Evolutionary conservation across 352 stramenopile species (phyloP), one percentile per base, ranked within the genome.

Genomic region (Ophiocytium majus): DNA sequence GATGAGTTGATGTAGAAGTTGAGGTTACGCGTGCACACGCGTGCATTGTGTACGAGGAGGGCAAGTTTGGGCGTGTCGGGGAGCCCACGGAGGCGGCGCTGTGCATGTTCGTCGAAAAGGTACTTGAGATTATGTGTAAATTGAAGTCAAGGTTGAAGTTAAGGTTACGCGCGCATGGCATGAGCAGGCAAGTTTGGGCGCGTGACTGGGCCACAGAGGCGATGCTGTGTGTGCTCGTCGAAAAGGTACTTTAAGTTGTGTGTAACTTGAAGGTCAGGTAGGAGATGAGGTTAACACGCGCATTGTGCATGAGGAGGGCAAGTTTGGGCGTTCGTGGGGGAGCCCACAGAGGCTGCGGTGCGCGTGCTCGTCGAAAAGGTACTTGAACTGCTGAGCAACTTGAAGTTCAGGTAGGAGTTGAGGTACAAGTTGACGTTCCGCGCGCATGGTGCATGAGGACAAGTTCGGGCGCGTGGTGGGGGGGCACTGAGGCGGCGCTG

Each of bases 281-380:
- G n/a, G n/a, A n/a, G n/a, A n/a, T n/a, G n/a, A n/a, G n/a, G n/a
- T n/a, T n/a, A n/a, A n/a, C n/a, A 92, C 93, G 37, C 89, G 86
- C 0, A 92, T 95, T 50, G 85, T 91, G 0, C 86, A 89, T 50
- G 71, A 89, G 79, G 43, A 85, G 50, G 88, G 81, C 17, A 81
- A 78, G 5, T 95, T 91, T 82, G 89, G 91, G 80, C 85, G 92
- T 75, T 92, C 98, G 64, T 96, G n/a, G 96, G 49, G 96, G 99
- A 90, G 90, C 97, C 96, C 9, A 99, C 96, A 0, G 96, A 99
- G 90, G 96, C 96, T 35, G 96, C 96, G 0, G 90, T 99, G 0
- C 98, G 96, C 89, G 95, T 99, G 76, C 91, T 99, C 0, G 94
- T 96, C 0, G 96, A 99, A 91, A 99, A 99, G 91, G 92, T 99